Evolutionary conservation across 768 basidiomycete species (phyloP), one percentile per base, ranked within the genome.

Genomic region (Naganishia vaughanmartiniae): DNA sequence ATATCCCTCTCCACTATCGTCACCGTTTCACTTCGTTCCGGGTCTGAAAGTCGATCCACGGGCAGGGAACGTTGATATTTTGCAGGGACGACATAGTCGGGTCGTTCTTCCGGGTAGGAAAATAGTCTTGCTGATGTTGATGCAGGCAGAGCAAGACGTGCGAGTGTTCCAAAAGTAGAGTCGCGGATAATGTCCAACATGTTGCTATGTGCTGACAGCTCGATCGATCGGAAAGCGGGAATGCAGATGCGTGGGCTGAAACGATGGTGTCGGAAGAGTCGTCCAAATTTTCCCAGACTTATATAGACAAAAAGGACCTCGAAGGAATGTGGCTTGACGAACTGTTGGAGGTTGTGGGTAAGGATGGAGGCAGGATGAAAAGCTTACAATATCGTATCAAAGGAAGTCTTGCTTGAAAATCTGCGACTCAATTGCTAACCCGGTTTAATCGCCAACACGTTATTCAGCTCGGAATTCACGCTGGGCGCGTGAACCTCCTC

Each of bases 141-240:
- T n/a, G 39, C 17, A 11, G 60, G 60, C 24, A 63, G 26, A 15
- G 19, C 60, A 1, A 63, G 60, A 28, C 60, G 67, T 56, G 67
- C 55, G 11, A 46, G 54, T 21, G 34, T 30, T 9, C 67, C 67
- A n/a, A 68, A 55, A 0, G 69, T 33, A 21, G 57, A 53, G 46
- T 70, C 69, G 5, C 69, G 69, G 10, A 70, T 53, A 58, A 70
- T 70, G 45, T 58, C 66, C 66, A 58, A 48, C 71, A 65, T 68
- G 36, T 24, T 63, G 26, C 17, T 19, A 15, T 46, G 46, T 46
- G 14, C 9, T 46, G 48, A 42, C 17, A 11, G 42, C 7, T 42
- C 48, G 48, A 51, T 51, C 48, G 33, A 55, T 30, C 33, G 30
- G 30, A 54, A 24, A 54, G n/a, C 53, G 28, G n/a, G 6, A 24